Base-by-base conservation (phyloP, 2,329 filamentous ascomycete genomes). In the Dactylellina drechsleri region DNA sequence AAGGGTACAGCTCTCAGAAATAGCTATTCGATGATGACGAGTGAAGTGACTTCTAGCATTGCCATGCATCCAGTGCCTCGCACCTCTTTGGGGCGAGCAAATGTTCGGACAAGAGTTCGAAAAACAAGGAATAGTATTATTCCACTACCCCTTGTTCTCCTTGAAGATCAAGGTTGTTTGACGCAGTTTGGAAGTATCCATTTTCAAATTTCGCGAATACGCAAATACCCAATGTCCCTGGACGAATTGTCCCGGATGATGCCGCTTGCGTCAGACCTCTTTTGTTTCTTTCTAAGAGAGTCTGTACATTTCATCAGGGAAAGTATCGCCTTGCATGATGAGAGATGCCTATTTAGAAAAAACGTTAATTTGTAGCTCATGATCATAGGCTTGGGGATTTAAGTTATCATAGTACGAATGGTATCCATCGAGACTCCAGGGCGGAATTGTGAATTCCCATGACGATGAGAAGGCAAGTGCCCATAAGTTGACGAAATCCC, bases 391-490 rank as follows among this genome's bases (percentile, higher is more conserved):
- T 23, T 23, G 23, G 23, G 23, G 23, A 23, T 23, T 60, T 20
- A 47, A 49, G 57, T 58, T 61, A 13, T 60, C 1, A 52, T 18
- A 18, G 20, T 2, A 12, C 26, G 41, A 47, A 53, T 36, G 58
- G 28, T 54, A 7, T 31, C 40, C 28, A 65, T 71, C 15, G 54
- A 50, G 45, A 41, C 41, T 54, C 61, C 52, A 43, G 62, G 61
- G 62, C 57, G 47, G 26, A 67, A 66, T 56, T 57, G 47, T 43
- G 49, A 67, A 70, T 57, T 67, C 62, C 68, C 70, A 74, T 67
- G 20, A 56, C 43, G 36, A 43, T 10, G 26, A 49, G 43, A 45
- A 20, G 3, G 12, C 23, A 49, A 18, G 16, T 36, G 15, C 41
- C 41, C 7, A 31, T 10, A 16, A 8, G 4, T 10, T 12, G 23